Evolutionary conservation across 148 eudicot genomes (phyloP).

Genomic region (Nyssa sinensis): DNA sequence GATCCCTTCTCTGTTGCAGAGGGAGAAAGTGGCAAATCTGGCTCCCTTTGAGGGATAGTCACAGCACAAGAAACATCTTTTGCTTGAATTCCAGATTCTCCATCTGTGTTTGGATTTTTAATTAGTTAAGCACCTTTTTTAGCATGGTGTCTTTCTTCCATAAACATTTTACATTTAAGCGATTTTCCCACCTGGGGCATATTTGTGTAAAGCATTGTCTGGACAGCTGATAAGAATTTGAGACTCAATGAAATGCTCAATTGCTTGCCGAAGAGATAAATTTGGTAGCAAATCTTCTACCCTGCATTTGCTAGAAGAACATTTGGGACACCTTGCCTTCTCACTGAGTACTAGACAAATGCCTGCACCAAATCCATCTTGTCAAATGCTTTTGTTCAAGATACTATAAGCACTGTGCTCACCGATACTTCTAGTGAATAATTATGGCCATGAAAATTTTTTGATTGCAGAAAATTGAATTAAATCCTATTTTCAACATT

Average conservation of each 20-base stretch:
- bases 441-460: background rate
- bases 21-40: constrained; percentile 31
- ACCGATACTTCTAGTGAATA: background rate
- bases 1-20: constrained; percentile 42
- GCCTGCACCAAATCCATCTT: constrained; percentile 34
- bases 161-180: background rate
- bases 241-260: constrained; percentile 53
- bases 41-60: constrained; percentile 23
- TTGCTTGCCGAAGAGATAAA: constrained; percentile 66
- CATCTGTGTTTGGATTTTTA: constrained; percentile 34
- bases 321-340: constrained; percentile 59
- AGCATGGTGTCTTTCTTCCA: background rate
- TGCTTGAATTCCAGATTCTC: constrained; percentile 76
- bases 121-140: background rate
- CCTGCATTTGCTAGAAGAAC: constrained; percentile 55
- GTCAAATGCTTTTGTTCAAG: constrained; percentile 2
- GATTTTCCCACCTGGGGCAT: constrained; percentile 57
- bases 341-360: constrained; percentile 39
- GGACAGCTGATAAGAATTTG: constrained; percentile 33
- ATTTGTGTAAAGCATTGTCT: constrained; percentile 41
- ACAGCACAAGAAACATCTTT: constrained; percentile 42
- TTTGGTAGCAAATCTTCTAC: constrained; percentile 63
- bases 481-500: background rate
- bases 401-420: background rate
- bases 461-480: background rate